Conservation (phyloP, 345 rosid species). For the Alliaria petiolata region DNA sequence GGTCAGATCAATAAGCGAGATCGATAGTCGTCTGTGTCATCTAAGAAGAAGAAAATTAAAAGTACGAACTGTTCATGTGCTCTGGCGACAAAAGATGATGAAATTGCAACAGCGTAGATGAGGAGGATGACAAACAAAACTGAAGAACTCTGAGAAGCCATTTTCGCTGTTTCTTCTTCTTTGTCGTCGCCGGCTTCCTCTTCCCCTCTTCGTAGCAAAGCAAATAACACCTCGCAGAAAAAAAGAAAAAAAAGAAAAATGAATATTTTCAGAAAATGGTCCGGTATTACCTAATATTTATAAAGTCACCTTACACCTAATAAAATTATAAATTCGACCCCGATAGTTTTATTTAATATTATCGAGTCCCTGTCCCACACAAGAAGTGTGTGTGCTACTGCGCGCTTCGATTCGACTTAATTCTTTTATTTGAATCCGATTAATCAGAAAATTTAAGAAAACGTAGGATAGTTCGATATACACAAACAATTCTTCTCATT, state of each 20-base stretch:
- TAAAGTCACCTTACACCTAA: neutral
- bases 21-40: neutral
- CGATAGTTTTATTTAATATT: no score
- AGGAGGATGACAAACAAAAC: constrained; percentile 4
- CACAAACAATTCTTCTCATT: neutral
- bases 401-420: no score
- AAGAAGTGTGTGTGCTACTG: no score
- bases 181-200: neutral
- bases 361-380: no score
- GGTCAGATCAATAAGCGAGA: constrained; percentile 16
- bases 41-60: neutral
- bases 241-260: neutral
- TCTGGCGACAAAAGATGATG: constrained; percentile 3
- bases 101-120: constrained; percentile 9
- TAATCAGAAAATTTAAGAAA: neutral
- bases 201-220: neutral
- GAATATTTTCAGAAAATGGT: neutral
- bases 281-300: neutral
- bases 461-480: neutral
- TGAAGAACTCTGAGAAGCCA: constrained; percentile 28
- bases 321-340: neutral
- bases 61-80: constrained; percentile 27
- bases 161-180: constrained; percentile 18
- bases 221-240: neutral
- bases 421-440: no score